phyloP scores from a whole-genome alignment of 2,329 filamentous ascomycete genomes.

The Polytolypa hystricis region DNA sequence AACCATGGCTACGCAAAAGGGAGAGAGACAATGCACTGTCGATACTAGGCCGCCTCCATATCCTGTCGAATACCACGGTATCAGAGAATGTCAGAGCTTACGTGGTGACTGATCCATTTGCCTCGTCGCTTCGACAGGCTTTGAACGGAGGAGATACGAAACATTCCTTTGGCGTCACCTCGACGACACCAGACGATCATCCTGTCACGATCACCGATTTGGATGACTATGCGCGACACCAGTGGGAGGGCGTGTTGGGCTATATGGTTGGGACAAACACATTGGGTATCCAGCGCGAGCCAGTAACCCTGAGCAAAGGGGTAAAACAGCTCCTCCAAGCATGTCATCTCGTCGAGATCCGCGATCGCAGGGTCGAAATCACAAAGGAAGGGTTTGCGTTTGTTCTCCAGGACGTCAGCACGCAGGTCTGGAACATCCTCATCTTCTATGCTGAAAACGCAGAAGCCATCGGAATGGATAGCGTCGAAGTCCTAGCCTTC shows the following conservation, averaged over 20 bases:
- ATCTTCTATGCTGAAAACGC: constrained; percentile 86
- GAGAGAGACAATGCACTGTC: constrained; percentile 76
- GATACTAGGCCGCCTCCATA: constrained; percentile 75
- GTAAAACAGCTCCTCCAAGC: constrained; percentile 76
- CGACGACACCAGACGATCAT: constrained; percentile 49
- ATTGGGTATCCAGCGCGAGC: constrained; percentile 37
- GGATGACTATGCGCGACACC: constrained; percentile 72
- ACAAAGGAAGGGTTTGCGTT: constrained; percentile 93
- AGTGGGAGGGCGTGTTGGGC: constrained; percentile 94
- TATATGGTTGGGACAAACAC: constrained; percentile 64
- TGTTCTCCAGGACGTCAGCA: constrained; percentile 85
- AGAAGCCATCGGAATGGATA: constrained; percentile 64
- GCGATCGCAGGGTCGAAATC: constrained; percentile 53
- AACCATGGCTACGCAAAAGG: constrained; percentile 34
- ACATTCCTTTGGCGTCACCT: constrained; percentile 83
- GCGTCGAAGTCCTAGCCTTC: constrained; percentile 89
- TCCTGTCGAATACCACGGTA: constrained; percentile 56
- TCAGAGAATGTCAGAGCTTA: constrained; percentile 57
- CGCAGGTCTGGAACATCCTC: constrained; percentile 91
- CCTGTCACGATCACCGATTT: constrained; percentile 61
- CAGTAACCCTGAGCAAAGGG: constrained; percentile 52
- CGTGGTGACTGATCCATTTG: constrained; percentile 70
- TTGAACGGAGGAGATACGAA: constrained; percentile 78
- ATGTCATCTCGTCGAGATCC: constrained; percentile 65
- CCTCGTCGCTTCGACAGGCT: constrained; percentile 69